These are phyloP conservation scores for Recurvomyces mirabilis DNA, from an alignment of 495 filamentous ascomycete species.

Conservation along the genomic window DNA sequence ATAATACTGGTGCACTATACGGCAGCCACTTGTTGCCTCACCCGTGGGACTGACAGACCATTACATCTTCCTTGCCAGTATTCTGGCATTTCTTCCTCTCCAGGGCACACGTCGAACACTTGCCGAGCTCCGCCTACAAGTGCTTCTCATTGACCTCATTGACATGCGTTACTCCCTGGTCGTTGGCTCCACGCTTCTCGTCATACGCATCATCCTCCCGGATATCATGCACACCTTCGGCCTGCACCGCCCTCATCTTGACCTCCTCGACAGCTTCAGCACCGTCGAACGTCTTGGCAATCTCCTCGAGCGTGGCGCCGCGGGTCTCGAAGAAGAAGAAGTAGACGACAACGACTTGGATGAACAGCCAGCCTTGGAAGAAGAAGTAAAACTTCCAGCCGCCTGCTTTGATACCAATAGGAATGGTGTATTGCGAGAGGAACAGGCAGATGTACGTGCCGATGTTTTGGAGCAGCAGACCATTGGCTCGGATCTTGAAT, in stretches of 20 bases:
- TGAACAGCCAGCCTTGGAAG: not conserved
- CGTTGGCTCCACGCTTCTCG: not conserved
- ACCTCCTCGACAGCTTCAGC: not conserved
- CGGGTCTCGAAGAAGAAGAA: constrained; percentile 10
- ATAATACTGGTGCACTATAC: constrained; percentile 10
- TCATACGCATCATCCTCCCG: not conserved
- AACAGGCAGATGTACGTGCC: not conserved
- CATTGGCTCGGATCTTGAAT: constrained; percentile 57
- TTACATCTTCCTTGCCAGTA: too few relatives aligned
- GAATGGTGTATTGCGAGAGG: constrained; percentile 35
- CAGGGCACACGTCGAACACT: too few relatives aligned
- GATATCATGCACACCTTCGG: not conserved
- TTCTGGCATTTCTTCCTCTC: too few relatives aligned
- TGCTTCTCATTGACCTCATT: not conserved
- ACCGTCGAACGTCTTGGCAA: constrained; percentile 9
- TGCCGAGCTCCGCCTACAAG: too few relatives aligned
- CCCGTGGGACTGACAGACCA: constrained; percentile 8
- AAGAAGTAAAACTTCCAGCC: constrained; percentile 25
- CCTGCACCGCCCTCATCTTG: not conserved
- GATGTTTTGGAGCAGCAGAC: constrained; percentile 39
- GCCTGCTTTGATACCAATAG: constrained; percentile 20
- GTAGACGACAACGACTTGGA: constrained; percentile 2
- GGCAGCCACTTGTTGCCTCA: constrained; percentile 3
- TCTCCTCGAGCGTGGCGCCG: constrained; percentile 5
- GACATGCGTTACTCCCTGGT: not conserved